Percentiles rank a stretch among this genome's conserved stretches.
phyloP scores from a whole-genome alignment of 495 filamentous ascomycete species.

The Aspergillus conjunctus region DNA sequence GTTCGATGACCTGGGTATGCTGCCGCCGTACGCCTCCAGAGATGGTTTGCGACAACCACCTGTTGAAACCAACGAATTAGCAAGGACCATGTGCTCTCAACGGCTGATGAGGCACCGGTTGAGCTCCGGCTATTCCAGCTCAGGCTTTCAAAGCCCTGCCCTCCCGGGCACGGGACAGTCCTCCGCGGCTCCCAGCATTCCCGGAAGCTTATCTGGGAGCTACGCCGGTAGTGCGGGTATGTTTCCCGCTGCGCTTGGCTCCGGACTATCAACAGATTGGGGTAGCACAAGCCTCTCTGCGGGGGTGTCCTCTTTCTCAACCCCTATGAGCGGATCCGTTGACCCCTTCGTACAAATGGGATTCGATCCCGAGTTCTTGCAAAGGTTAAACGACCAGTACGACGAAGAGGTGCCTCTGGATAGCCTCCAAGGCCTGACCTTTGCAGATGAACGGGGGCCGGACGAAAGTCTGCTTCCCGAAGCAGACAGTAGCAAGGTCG shows the following conservation, averaged over 20 bases:
- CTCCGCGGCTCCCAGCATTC: slow-evolving; percentile 39
- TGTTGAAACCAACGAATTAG: slow-evolving; percentile 36
- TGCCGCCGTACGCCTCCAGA: slow-evolving; percentile 42
- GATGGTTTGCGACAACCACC: slow-evolving; percentile 36
- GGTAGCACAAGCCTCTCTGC: slow-evolving; percentile 39
- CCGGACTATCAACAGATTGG: slow-evolving; percentile 44
- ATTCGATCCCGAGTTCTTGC: slow-evolving; percentile 47
- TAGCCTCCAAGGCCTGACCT: slow-evolving; percentile 24
- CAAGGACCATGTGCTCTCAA: slow-evolving; percentile 27
- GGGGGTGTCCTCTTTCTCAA: slow-evolving; percentile 35
- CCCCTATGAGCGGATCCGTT: slow-evolving; percentile 30
- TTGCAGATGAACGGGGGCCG: slow-evolving; percentile 10
- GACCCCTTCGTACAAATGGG: slow-evolving; percentile 48
- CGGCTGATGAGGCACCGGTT: slow-evolving; percentile 21
- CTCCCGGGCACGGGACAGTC: slow-evolving; percentile 40
- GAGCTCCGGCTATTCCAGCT: slow-evolving; percentile 34
- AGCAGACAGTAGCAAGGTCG: slow-evolving; percentile 19
- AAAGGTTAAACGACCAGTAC: slow-evolving; percentile 42
- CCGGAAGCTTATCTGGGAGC: slow-evolving; percentile 44
- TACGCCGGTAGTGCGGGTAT: slow-evolving; percentile 44
- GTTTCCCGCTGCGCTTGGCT: slow-evolving; percentile 31
- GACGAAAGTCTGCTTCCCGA: slow-evolving; percentile 4
- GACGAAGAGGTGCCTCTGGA: slow-evolving; percentile 33
- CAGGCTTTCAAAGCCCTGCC: slow-evolving; percentile 42
- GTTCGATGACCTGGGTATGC: slow-evolving; percentile 42